phyloP scores from a whole-genome alignment of 306 rosid genomes.

The Inga laurina region DNA sequence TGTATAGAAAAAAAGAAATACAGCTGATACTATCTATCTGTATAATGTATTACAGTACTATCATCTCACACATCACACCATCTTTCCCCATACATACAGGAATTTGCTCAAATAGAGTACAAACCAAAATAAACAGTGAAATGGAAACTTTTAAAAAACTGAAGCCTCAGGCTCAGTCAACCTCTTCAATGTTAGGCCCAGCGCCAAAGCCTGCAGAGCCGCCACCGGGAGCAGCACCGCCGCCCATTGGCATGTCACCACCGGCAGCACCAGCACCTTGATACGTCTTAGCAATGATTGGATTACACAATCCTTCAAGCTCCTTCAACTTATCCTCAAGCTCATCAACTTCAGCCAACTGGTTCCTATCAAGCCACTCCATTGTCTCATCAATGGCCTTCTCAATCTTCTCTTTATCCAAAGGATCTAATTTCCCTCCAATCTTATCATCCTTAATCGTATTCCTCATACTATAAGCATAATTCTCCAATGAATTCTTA shows the following conservation, averaged over 20 bases:
- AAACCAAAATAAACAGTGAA: background rate
- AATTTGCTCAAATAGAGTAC: background rate
- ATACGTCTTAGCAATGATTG: slow-evolving; percentile 19
- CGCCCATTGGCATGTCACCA: background rate
- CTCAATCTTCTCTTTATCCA: slow-evolving; percentile 22
- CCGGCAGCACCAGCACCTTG: background rate
- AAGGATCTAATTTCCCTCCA: slow-evolving; percentile 12
- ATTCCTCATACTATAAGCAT: slow-evolving; percentile 35
- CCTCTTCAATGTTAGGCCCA: slow-evolving; percentile 36
- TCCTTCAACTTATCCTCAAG: slow-evolving; percentile 43
- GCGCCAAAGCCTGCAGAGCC: slow-evolving; percentile 1
- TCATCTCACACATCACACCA: background rate
- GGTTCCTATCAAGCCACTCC: slow-evolving; percentile 46
- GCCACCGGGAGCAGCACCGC: background rate
- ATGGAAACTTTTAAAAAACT: background rate
- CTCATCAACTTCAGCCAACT: slow-evolving; percentile 46
- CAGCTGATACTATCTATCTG: background rate
- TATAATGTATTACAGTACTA: background rate
- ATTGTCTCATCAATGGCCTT: slow-evolving; percentile 36
- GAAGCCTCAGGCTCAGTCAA: slow-evolving; percentile 3
- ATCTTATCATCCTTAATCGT: slow-evolving; percentile 19
- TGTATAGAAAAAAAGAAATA: background rate
- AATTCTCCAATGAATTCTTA: slow-evolving; percentile 41
- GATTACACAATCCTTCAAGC: slow-evolving; percentile 21
- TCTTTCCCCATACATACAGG: background rate